phyloP scores from a whole-genome alignment of 768 basidiomycete species.

The Mycena alexandri region DNA sequence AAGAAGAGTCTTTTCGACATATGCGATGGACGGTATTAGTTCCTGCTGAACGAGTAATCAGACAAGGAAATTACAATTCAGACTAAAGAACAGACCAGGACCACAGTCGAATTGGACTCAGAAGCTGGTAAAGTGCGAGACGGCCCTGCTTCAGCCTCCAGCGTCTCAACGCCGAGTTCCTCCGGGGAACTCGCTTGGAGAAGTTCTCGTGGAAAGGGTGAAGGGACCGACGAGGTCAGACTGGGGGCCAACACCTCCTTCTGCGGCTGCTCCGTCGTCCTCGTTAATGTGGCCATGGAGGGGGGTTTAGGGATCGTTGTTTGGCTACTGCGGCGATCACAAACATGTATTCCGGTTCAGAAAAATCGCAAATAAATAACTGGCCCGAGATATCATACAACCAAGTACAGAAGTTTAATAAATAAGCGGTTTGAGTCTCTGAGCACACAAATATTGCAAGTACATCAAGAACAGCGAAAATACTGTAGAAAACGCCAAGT shows the following conservation, averaged over 20 bases:
- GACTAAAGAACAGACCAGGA: slow-evolving; percentile 15
- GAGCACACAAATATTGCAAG: too few relatives aligned
- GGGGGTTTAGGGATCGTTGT: slow-evolving; percentile 1
- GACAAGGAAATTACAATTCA: not conserved
- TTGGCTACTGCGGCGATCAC: not conserved
- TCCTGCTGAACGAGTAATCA: slow-evolving; percentile 57
- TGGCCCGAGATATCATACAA: too few relatives aligned
- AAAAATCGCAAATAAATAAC: too few relatives aligned
- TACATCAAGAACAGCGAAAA: too few relatives aligned
- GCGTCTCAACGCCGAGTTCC: slow-evolving; percentile 4
- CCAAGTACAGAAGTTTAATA: too few relatives aligned
- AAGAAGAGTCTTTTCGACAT: slow-evolving; percentile 80
- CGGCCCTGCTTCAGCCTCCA: slow-evolving; percentile 26
- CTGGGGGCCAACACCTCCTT: slow-evolving; percentile 22
- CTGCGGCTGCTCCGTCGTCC: slow-evolving; percentile 25
- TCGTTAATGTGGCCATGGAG: slow-evolving; percentile 37
- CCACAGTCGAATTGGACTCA: slow-evolving; percentile 26
- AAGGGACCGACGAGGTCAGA: slow-evolving; percentile 29
- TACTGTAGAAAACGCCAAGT: too few relatives aligned
- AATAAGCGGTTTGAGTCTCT: too few relatives aligned
- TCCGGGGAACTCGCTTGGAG: slow-evolving; percentile 14
- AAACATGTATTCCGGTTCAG: too few relatives aligned
- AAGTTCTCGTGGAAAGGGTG: slow-evolving; percentile 38
- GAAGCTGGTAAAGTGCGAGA: slow-evolving; percentile 25
- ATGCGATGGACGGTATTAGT: slow-evolving; percentile 77